Evolutionary conservation across 192 early-diverging fungal species (phyloP).

Genomic region (Gamsiella multidivaricata): DNA sequence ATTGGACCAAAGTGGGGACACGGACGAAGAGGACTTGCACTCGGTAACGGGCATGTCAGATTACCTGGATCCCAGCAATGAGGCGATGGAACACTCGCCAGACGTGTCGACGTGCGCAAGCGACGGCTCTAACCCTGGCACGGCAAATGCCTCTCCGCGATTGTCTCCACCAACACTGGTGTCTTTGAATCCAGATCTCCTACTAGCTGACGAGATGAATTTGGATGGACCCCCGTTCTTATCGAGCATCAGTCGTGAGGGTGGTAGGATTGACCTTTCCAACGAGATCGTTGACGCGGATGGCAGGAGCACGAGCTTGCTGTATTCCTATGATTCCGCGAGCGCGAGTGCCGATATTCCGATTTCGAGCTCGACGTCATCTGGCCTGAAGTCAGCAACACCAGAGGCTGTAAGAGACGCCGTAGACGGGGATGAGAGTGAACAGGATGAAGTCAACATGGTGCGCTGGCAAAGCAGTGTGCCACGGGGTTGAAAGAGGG

Average conservation of each 20-base stretch:
- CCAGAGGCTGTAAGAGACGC: constrained; percentile 7
- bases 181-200: not conserved
- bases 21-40: constrained; percentile 8
- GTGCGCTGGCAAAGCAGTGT: not conserved
- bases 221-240: constrained; percentile 2
- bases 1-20: constrained; percentile 2
- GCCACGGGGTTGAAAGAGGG: not conserved
- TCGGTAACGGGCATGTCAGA: constrained; percentile 3
- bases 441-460: constrained; percentile 32
- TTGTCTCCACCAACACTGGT: not conserved
- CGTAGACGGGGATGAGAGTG: constrained; percentile 4
- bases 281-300: too few species aligned
- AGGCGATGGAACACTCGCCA: constrained; percentile 13
- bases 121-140: constrained; percentile 40
- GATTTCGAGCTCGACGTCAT: constrained; percentile 5
- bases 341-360: constrained; percentile 22
- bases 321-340: not conserved
- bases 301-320: not conserved
- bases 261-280: constrained; percentile 44
- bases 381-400: not conserved
- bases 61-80: not conserved
- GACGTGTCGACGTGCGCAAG: constrained; percentile 38
- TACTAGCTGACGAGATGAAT: not conserved
- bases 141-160: constrained; percentile 27
- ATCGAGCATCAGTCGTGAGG: constrained; percentile 20